These are phyloP conservation scores for Protostelium mycophagum DNA, from an alignment of 78 protist genomes.

Conservation along the genomic window DNA sequence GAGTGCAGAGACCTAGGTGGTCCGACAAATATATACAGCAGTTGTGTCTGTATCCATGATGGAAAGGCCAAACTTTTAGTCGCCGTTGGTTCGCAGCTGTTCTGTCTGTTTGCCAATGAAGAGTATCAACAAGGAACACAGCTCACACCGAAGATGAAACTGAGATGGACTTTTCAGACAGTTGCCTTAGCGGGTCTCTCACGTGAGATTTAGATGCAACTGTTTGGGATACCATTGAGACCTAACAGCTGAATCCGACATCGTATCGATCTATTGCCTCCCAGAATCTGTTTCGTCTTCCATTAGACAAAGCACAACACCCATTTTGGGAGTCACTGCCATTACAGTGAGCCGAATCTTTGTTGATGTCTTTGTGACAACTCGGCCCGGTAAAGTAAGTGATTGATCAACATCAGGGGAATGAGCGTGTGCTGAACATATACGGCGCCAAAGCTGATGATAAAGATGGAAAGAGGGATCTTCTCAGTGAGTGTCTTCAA, in stretches of 20 bases:
- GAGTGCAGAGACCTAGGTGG: not conserved
- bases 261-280: not conserved
- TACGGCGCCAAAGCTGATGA: not conserved
- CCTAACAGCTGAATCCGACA: not conserved
- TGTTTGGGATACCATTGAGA: not conserved
- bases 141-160: not conserved
- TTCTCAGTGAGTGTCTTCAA: not conserved
- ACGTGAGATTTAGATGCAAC: not conserved
- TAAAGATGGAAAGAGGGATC: not conserved
- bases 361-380: not conserved
- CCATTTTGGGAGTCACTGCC: not conserved
- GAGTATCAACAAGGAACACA: not conserved
- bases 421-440: not conserved
- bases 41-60: not conserved
- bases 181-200: not conserved
- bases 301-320: not conserved
- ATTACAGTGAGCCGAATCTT: not conserved
- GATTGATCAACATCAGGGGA: too few relatives aligned
- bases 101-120: not conserved
- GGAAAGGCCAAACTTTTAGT: not conserved
- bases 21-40: not conserved
- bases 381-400: too few relatives aligned
- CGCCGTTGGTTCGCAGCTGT: not conserved
- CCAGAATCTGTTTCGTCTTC: not conserved
- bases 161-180: not conserved